phyloP scores from a whole-genome alignment of 139 green algal genomes.

The Picochlorum sp. region DNA sequence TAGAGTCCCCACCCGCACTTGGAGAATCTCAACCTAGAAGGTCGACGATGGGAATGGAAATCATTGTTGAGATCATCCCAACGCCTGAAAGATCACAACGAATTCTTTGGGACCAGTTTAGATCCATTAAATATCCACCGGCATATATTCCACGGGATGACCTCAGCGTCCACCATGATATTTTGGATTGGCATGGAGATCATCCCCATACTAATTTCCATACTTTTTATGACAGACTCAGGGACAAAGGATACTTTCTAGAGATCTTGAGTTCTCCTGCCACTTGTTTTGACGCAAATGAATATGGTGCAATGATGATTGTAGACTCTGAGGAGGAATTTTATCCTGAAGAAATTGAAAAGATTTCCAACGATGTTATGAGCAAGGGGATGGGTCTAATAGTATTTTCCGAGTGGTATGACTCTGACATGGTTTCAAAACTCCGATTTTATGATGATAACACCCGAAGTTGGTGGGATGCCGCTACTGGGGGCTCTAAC shows the following conservation, averaged over 20 bases:
- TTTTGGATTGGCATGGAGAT: constrained; percentile 99
- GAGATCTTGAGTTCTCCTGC: constrained; percentile 80
- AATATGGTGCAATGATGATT: constrained; percentile 81
- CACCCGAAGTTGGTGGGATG: constrained; percentile 83
- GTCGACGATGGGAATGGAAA: constrained; percentile 41
- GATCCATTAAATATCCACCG: constrained; percentile 90
- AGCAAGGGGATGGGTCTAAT: constrained; percentile 62
- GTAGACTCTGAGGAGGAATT: constrained; percentile 91
- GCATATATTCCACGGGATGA: constrained; percentile 90
- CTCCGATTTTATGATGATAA: constrained; percentile 99
- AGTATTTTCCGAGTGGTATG: constrained; percentile 96
- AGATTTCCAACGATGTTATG: constrained; percentile 65
- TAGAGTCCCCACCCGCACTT: constrained; percentile 51
- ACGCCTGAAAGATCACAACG: constrained; percentile 58
- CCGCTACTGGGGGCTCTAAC: constrained; percentile 77
- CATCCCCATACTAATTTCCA: constrained; percentile 97
- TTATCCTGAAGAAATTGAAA: constrained; percentile 70
- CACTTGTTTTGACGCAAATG: constrained; percentile 85
- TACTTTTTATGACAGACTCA: constrained; percentile 65
- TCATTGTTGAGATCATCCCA: constrained; percentile 55
- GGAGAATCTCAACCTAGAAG: constrained; percentile 17
- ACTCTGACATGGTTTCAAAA: constrained; percentile 59
- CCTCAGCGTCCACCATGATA: constrained; percentile 63
- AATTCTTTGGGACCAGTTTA: constrained; percentile 94
- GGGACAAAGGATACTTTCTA: constrained; percentile 57